These are phyloP conservation scores for Spiraea crenata DNA, from an alignment of 331 rosid genomes.

Conservation along the genomic window DNA sequence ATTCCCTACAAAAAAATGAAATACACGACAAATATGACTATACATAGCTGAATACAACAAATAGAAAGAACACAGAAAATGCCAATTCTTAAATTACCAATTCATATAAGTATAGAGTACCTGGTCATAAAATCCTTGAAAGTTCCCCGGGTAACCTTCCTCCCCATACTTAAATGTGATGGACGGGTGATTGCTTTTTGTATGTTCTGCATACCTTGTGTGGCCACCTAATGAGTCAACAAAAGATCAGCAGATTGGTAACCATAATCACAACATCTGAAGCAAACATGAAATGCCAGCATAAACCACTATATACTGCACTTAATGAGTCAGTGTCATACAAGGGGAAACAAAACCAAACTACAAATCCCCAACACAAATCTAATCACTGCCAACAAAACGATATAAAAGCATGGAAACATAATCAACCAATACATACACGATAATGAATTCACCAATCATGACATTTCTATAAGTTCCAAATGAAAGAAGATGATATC, in stretches of 20 bases:
- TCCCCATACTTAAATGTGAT: too few relatives aligned
- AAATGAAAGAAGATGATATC: not conserved
- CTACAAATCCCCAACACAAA: not conserved
- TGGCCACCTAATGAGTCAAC: too few relatives aligned
- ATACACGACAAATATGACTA: constrained; percentile 8
- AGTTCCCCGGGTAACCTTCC: too few relatives aligned
- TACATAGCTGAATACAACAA: not conserved
- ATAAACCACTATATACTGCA: not conserved
- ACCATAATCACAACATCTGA: too few relatives aligned
- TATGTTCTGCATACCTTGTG: too few relatives aligned
- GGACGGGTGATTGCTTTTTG: too few relatives aligned
- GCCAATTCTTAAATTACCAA: constrained; percentile 57
- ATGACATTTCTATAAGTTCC: not conserved
- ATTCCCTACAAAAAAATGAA: constrained; percentile 60
- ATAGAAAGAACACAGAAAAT: not conserved
- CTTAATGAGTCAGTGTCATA: not conserved
- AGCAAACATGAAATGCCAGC: too few relatives aligned
- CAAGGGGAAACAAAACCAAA: not conserved
- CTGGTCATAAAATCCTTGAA: too few relatives aligned
- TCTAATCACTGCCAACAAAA: constrained; percentile 1
- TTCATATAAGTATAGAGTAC: too few relatives aligned
- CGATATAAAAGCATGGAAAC: not conserved
- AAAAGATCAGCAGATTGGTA: too few relatives aligned
- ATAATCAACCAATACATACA: not conserved
- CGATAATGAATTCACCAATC: too few relatives aligned